Evolutionary conservation across 441 rosid genomes (phyloP), one percentile per base, ranked within the genome.

Genomic region (Arabidopsis lyrata): DNA sequence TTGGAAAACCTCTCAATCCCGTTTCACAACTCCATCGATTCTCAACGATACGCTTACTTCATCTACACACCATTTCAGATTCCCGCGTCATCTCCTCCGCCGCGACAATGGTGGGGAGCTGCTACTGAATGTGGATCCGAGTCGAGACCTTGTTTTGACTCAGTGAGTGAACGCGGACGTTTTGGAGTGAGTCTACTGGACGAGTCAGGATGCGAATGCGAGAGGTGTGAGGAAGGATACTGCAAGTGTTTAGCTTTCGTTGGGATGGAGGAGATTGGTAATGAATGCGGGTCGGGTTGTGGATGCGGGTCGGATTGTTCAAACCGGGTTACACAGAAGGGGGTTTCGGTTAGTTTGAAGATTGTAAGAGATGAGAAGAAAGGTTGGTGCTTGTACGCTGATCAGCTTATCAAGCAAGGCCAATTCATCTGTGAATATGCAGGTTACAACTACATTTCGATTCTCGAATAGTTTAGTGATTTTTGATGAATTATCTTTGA

Each of bases 371-470:
- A 78, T 48, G 79, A 16, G 65, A 84, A 75, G 61, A 90, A 92
- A 85, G 98, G 98, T 2, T 92, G 98, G 97, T 76, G 91, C 24
- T 87, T 92, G 81, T 81, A 67, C 57, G 85, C 92, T 63, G 91
- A 87, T 80, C 93, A 89, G 77, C 14, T 66, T 29, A 86, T 95
- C 49, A 70, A 56, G 39, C 71, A 68, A 77, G 91, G 93, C 38
- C 93, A 88, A 38, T 92, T 88, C 72, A 74, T 90, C 16, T 95
- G 98, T 34, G 97, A 95, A 73, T 95, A 92, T 76, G 88, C 97
- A 76, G 97, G 97, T 92, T 80, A 34, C 9, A 4, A 6, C 13
- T 8, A 14, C 53, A 49, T n/a, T 15, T 35, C 5, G 41, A n/a
- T 65, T 65, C 42, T 4, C 39, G 18, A 15, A 15, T 55, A 8